Base-by-base conservation (phyloP, 2,329 filamentous ascomycete species). In the Alternaria tenuissima region DNA sequence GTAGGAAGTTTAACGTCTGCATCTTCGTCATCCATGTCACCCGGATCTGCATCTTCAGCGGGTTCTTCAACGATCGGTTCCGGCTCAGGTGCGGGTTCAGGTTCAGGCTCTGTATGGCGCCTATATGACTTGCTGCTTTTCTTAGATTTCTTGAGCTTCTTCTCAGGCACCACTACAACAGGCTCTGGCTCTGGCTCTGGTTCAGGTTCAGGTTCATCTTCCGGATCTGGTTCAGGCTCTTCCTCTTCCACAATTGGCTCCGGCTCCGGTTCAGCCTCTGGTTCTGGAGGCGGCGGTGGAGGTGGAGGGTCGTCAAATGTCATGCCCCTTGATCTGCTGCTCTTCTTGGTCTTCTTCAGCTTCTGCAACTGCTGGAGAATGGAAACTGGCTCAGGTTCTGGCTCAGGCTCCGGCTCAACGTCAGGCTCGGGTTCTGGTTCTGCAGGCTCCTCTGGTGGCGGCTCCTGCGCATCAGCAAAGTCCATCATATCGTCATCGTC, bases 251-350 rank as follows among this genome's bases (percentile, higher is more conserved):
- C 39, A 3, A 41, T 22, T 41, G 52, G 30, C 26, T 66, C 67
- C 8, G 68, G 63, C 16, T 65, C 52, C 2, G 53, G 58, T 42
- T 70, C 58, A 34, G 65, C 63, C 26, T 70, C 65, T 8, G 62
- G 68, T 46, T 67, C 64, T 7, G 69, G 69, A 12, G 69, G 68
- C 5, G 69, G 70, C 26, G 72, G 72, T 32, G 73, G 70, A 9
- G 73, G 65, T 16, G 75, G 68, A 20, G 67, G 70, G 52, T 78
- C 76, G 32, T 76, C 72, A 9, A 75, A 49, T 7, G 72, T 66
- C 36, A 65, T 95, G 90, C 76, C 90, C 95, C 79, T 88, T 86
- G 63, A 62, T 51, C 70, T 76, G 65, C 68, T 74, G 26, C 75
- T 65, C 55, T 79, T 72, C 54, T 72, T 72, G 3, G 67, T 65